These are phyloP conservation scores for Blastobotrys chiropterorum DNA, from an alignment of 805 yeast species.

Conservation along the genomic window DNA sequence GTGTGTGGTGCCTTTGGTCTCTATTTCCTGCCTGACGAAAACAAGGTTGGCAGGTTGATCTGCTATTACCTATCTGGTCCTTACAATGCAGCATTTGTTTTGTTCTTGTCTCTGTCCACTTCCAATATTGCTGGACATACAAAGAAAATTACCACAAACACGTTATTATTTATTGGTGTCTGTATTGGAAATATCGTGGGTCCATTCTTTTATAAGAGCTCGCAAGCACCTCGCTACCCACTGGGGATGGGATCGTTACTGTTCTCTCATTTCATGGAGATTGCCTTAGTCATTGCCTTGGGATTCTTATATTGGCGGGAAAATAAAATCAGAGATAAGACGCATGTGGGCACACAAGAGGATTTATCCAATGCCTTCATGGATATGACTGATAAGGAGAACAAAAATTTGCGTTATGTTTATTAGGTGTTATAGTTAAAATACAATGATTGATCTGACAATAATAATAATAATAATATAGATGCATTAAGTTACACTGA, in stretches of 20 bases:
- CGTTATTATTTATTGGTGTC: slow-evolving; percentile 42
- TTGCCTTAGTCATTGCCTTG: slow-evolving; percentile 17
- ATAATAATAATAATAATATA: not conserved
- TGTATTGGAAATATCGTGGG: slow-evolving; percentile 53
- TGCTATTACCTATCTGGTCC: slow-evolving; percentile 36
- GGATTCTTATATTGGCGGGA: slow-evolving; percentile 7
- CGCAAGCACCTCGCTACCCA: slow-evolving; percentile 20
- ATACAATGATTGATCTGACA: no score
- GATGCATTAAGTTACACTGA: slow-evolving; percentile 19
- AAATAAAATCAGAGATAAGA: slow-evolving; percentile 10
- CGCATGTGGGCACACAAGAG: not conserved
- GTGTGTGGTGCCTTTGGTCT: slow-evolving; percentile 35
- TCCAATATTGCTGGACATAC: slow-evolving; percentile 53
- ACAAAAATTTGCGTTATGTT: slow-evolving; percentile 12
- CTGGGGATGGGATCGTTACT: slow-evolving; percentile 19
- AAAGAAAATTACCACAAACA: slow-evolving; percentile 44
- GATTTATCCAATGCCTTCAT: slow-evolving; percentile 7
- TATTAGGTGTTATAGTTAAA: not conserved
- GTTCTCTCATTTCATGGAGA: slow-evolving; percentile 17
- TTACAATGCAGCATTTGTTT: slow-evolving; percentile 17
- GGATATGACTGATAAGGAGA: slow-evolving; percentile 16
- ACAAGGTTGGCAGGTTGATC: slow-evolving; percentile 33
- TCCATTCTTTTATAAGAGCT: slow-evolving; percentile 35
- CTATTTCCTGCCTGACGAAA: slow-evolving; percentile 35
- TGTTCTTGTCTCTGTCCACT: slow-evolving; percentile 28